A percentile compares a stretch with the other conserved stretches of the same genome.
Conservation (phyloP, 192 early-diverging fungal species). For the Mortierella hygrophila region DNA sequence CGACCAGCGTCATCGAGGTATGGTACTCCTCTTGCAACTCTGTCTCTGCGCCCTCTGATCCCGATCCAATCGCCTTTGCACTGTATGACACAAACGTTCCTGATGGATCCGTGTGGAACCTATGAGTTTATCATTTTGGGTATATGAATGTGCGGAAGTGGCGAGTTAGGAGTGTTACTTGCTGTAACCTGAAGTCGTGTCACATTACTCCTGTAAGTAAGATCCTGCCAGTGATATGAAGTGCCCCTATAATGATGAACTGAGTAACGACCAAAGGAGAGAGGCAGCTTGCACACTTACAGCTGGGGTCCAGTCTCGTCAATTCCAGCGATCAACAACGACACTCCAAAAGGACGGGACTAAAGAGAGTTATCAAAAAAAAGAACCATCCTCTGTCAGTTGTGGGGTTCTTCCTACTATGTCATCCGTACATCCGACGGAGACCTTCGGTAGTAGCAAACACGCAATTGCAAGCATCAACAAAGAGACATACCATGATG, state of each 20-base stretch:
- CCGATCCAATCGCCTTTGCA: conserved; percentile 99
- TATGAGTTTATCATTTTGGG: conserved; percentile 35
- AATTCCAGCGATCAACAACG: conserved; percentile 95
- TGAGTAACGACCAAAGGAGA: background rate
- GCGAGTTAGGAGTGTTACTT: background rate
- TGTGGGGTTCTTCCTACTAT: background rate
- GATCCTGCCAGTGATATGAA: too few relatives aligned
- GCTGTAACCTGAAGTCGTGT: background rate
- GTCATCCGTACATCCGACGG: too few relatives aligned
- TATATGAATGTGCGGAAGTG: background rate
- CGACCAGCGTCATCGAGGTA: conserved; percentile 84
- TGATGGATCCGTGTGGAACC: conserved; percentile 96
- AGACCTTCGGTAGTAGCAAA: background rate
- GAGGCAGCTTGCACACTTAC: conserved; percentile 65
- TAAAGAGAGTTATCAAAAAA: conserved; percentile 25
- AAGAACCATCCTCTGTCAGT: background rate
- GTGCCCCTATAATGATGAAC: too few relatives aligned
- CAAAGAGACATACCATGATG: conserved; percentile 80
- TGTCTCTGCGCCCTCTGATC: conserved; percentile 98
- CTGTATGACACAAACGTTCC: conserved; percentile 96
- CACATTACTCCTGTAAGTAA: too few relatives aligned
- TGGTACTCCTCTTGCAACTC: conserved; percentile 98
- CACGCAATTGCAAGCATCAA: background rate
- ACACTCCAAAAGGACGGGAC: conserved; percentile 99
- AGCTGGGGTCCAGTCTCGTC: conserved; percentile 98